Conservation (phyloP, 495 filamentous ascomycete species). For the Recurvomyces mirabilis region DNA sequence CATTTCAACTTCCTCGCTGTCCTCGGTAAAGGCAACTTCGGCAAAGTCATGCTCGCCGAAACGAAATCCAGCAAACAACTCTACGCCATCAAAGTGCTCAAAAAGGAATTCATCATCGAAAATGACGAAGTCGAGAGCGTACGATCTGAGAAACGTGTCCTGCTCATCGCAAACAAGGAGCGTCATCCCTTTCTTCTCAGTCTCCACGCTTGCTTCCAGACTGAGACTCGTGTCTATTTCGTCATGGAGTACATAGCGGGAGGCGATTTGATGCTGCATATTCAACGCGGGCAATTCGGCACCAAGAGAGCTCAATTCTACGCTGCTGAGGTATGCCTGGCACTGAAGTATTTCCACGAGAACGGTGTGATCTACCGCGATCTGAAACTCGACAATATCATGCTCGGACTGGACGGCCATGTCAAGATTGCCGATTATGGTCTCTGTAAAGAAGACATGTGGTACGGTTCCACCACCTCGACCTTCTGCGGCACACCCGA, state of each 20-base stretch:
- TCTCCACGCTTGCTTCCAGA: constrained; percentile 98
- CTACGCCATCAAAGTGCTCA: constrained; percentile 98
- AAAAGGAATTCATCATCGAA: constrained; percentile 99
- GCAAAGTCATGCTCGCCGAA: constrained; percentile 99
- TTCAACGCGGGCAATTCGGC: constrained; percentile 92
- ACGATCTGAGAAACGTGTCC: constrained; percentile 92
- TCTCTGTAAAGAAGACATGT: constrained; percentile 99
- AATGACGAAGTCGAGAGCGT: constrained; percentile 99
- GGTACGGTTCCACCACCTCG: constrained; percentile 91
- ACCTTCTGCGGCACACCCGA: constrained; percentile 99
- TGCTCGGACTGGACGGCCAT: constrained; percentile 90
- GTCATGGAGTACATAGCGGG: constrained; percentile 99
- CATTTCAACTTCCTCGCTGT: constrained; percentile 99
- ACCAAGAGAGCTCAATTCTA: constrained; percentile 97
- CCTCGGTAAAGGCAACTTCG: constrained; percentile 97
- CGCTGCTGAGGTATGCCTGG: constrained; percentile 91
- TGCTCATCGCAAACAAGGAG: constrained; percentile 94
- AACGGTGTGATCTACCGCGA: constrained; percentile 99
- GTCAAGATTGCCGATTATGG: constrained; percentile 99
- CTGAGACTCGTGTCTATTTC: constrained; percentile 96
- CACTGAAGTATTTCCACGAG: constrained; percentile 98
- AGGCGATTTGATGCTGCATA: constrained; percentile 98
- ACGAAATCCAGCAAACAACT: constrained; percentile 84
- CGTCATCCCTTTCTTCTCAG: constrained; percentile 93
- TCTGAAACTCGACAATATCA: constrained; percentile 97